Conservation (phyloP, 2,329 filamentous ascomycete genomes). For the Hymenoscyphus fraxineus region DNA sequence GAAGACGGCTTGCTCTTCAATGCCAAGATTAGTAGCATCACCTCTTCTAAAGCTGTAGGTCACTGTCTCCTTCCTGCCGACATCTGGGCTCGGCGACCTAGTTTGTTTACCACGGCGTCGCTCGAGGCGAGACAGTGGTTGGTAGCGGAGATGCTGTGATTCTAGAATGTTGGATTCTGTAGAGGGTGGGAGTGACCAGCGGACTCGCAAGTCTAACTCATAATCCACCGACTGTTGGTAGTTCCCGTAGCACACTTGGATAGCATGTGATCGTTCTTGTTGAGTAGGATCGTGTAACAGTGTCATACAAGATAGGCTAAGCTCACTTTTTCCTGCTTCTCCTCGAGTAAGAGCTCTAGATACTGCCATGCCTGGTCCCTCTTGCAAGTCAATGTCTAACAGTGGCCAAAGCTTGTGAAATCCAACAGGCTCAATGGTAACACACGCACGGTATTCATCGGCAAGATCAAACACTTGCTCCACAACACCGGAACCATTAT, state of each 20-base stretch:
- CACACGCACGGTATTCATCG: conserved; percentile 23
- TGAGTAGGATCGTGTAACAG: conserved; percentile 9
- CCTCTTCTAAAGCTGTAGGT: conserved; percentile 27
- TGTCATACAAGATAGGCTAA: conserved; percentile 7
- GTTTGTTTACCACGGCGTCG: neutral
- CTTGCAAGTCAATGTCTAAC: conserved; percentile 9
- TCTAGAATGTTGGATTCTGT: neutral
- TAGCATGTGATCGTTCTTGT: conserved; percentile 12
- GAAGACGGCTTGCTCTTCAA: conserved; percentile 24
- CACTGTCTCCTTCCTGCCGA: conserved; percentile 25
- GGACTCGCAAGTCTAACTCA: conserved; percentile 18
- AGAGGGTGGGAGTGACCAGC: conserved; percentile 25
- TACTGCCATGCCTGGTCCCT: conserved; percentile 7
- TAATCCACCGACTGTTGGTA: conserved; percentile 15
- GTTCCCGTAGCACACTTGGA: conserved; percentile 12
- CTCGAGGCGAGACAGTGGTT: neutral
- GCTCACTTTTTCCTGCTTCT: neutral
- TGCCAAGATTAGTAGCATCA: conserved; percentile 19
- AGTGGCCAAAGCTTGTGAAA: conserved; percentile 26
- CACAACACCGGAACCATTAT: neutral
- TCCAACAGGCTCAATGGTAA: conserved; percentile 18
- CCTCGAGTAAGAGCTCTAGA: conserved; percentile 1
- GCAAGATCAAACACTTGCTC: conserved; percentile 18
- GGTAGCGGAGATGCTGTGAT: neutral
- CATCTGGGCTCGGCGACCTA: neutral